phyloP scores from a whole-genome alignment of 2,329 filamentous ascomycete genomes.

The Paecilomyces variotii region DNA sequence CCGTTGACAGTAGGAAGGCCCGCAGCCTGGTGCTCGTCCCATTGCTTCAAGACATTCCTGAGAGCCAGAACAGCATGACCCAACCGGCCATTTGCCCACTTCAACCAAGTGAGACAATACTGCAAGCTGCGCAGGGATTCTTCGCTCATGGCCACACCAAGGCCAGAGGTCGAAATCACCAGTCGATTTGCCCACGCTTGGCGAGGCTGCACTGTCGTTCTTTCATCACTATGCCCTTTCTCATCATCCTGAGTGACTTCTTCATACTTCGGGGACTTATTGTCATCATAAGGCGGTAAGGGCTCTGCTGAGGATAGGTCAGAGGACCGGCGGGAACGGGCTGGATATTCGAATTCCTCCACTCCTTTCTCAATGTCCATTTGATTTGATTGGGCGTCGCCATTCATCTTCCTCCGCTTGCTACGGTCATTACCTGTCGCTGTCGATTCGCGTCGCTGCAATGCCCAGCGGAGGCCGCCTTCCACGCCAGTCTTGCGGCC shows the following conservation, averaged over 20 bases:
- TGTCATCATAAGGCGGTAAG: slow-evolving; percentile 76
- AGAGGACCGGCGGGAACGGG: slow-evolving; percentile 47
- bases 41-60: slow-evolving; percentile 70
- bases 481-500: slow-evolving; percentile 82
- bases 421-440: slow-evolving; percentile 21
- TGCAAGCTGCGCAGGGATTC: slow-evolving; percentile 77
- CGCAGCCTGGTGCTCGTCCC: slow-evolving; percentile 47
- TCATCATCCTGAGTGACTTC: slow-evolving; percentile 42
- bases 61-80: slow-evolving; percentile 66
- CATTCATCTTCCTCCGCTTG: slow-evolving; percentile 39
- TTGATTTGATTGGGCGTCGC: slow-evolving; percentile 23
- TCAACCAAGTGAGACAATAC: slow-evolving; percentile 73
- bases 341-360: slow-evolving; percentile 9
- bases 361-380: slow-evolving; percentile 43
- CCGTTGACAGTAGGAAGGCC: slow-evolving; percentile 10
- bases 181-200: slow-evolving; percentile 69
- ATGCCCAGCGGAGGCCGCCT: slow-evolving; percentile 74
- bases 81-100: slow-evolving; percentile 74
- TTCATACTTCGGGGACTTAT: slow-evolving; percentile 66
- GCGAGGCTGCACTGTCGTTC: slow-evolving; percentile 22
- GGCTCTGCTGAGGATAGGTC: slow-evolving; percentile 63
- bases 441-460: slow-evolving; percentile 41
- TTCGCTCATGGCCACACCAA: slow-evolving; percentile 86
- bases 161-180: slow-evolving; percentile 81
- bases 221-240: slow-evolving; percentile 13